Evolutionary conservation across 257 asterid genomes (phyloP).

Genomic region (Pogostemon cablin): DNA sequence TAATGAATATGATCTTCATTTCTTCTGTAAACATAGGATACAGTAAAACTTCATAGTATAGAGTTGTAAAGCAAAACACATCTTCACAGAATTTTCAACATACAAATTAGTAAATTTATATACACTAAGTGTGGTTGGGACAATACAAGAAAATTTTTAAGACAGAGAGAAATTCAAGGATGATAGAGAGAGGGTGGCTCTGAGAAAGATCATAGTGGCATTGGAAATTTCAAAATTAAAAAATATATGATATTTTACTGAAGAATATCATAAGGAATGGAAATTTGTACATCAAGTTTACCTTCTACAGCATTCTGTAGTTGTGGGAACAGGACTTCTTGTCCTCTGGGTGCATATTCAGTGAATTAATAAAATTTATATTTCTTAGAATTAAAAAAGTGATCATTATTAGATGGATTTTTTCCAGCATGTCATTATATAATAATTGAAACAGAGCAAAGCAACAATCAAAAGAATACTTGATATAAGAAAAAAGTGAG

Average conservation of each 20-base stretch:
- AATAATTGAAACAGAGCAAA: slow-evolving; percentile 1
- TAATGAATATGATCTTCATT: too few species aligned
- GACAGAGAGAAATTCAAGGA: background rate
- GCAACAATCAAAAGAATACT: background rate
- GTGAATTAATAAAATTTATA: background rate
- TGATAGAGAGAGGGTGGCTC: background rate
- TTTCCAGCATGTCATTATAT: background rate
- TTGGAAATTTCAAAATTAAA: background rate
- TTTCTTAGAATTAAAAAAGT: background rate
- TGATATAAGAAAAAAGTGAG: background rate
- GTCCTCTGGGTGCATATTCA: background rate
- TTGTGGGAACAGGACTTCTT: background rate
- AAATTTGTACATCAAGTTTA: slow-evolving; percentile 1
- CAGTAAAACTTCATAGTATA: too few species aligned
- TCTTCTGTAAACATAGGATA: too few species aligned
- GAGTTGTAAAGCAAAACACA: too few species aligned
- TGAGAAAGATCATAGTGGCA: slow-evolving; percentile 14
- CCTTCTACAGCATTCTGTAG: background rate
- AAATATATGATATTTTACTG: background rate
- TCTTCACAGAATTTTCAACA: too few species aligned
- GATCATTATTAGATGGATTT: slow-evolving; percentile 2
- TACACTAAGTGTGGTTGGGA: background rate
- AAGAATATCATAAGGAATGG: background rate
- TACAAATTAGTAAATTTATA: too few species aligned
- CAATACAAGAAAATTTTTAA: background rate